Evolutionary conservation across 441 rosid species (phyloP).

Genomic region (Isatis lusitanica): DNA sequence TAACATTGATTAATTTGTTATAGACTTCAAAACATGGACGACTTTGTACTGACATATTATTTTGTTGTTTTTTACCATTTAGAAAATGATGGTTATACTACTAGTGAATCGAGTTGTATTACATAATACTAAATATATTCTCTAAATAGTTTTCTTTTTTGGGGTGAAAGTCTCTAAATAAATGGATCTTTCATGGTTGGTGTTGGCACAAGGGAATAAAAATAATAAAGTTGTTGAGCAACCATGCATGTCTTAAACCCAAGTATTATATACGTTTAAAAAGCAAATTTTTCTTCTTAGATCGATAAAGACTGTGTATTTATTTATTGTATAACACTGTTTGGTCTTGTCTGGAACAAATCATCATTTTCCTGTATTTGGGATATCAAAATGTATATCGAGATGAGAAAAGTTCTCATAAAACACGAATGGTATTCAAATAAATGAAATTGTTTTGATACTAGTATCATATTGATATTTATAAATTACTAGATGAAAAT

Average conservation of each 20-base stretch:
- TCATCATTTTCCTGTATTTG: neutral
- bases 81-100: conserved; percentile 4
- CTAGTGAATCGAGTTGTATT: conserved; percentile 2
- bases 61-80: conserved; percentile 12
- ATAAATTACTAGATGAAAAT: no score
- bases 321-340: conserved; percentile 8
- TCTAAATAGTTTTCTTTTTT: neutral
- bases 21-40: conserved; percentile 1
- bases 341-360: neutral
- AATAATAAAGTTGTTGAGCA: conserved; percentile 26
- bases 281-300: neutral
- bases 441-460: no score
- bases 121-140: neutral
- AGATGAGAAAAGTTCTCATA: no score
- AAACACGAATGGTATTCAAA: no score
- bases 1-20: conserved; percentile 11
- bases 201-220: conserved; percentile 10
- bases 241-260: conserved; percentile 23
- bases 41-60: conserved; percentile 10
- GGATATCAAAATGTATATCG: conserved; percentile 2
- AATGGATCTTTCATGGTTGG: conserved; percentile 15
- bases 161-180: neutral
- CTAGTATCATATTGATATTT: no score
- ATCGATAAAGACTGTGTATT: neutral
- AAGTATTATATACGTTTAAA: neutral